phyloP scores from a whole-genome alignment of 164 flowering plant species.

The Warburgia ugandensis region DNA sequence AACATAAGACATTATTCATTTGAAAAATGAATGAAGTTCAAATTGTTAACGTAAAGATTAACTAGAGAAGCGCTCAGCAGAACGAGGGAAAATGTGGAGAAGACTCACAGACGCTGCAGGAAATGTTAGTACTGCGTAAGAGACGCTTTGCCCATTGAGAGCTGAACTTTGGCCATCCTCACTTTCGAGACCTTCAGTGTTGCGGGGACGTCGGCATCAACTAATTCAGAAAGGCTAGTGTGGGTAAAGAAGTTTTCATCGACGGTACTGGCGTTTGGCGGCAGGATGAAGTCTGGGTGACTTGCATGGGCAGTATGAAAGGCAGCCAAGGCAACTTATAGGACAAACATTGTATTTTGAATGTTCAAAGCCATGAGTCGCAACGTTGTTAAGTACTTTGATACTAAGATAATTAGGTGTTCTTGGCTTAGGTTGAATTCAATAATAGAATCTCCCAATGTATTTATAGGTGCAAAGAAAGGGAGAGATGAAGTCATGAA shows the following conservation, averaged over 20 bases:
- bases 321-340: background rate
- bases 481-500: no score
- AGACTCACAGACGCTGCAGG: conserved; percentile 19
- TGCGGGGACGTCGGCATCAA: conserved; percentile 6
- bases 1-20: no score
- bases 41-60: no score
- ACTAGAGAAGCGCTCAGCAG: no score
- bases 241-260: conserved; percentile 17
- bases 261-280: background rate
- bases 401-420: no score
- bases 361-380: background rate
- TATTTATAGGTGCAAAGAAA: no score
- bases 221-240: conserved; percentile 15
- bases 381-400: background rate
- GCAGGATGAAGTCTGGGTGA: background rate
- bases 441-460: no score
- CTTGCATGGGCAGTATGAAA: background rate
- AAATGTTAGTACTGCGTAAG: conserved; percentile 19
- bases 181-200: conserved; percentile 22
- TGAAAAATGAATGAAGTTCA: no score
- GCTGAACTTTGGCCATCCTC: conserved; percentile 23
- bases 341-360: background rate
- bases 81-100: conserved; percentile 33
- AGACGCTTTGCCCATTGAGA: conserved; percentile 28
- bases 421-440: no score